Evolutionary conservation across 139 green algal species (phyloP).

Genomic region (Raphidocelis subcapitata): DNA sequence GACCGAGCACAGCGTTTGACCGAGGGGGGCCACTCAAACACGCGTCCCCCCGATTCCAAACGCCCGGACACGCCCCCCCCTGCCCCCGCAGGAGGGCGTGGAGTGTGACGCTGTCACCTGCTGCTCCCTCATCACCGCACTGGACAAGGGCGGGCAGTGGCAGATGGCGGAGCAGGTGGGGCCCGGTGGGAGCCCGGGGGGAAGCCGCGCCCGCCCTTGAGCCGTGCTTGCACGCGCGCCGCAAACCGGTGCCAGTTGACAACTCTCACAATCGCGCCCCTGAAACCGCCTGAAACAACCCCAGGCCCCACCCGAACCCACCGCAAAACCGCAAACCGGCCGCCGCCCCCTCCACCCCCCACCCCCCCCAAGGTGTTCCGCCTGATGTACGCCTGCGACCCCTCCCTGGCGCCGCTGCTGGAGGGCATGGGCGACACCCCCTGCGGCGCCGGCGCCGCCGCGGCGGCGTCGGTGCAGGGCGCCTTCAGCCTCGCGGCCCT

Average conservation of each 20-base stretch:
- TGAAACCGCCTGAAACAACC: no score
- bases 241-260: not conserved
- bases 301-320: not conserved
- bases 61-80: no score
- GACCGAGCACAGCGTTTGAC: no score
- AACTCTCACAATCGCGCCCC: not conserved
- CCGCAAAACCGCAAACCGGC: not conserved
- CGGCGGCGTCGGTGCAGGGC: conserved; percentile 1
- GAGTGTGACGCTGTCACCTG: conserved; percentile 87
- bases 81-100: conserved; percentile 53
- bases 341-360: not conserved
- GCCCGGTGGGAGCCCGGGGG: not conserved
- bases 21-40: no score
- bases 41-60: no score
- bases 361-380: conserved; percentile 28
- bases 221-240: not conserved
- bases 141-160: conserved; percentile 89
- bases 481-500: conserved; percentile 11
- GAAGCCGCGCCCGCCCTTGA: not conserved
- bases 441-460: not conserved
- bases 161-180: conserved; percentile 80
- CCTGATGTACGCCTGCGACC: conserved; percentile 61
- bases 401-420: conserved; percentile 56
- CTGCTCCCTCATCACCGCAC: conserved; percentile 86
- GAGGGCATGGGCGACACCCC: conserved; percentile 41